Base-by-base conservation (phyloP, 192 early-diverging fungal genomes). In the Mortierella antarctica region DNA sequence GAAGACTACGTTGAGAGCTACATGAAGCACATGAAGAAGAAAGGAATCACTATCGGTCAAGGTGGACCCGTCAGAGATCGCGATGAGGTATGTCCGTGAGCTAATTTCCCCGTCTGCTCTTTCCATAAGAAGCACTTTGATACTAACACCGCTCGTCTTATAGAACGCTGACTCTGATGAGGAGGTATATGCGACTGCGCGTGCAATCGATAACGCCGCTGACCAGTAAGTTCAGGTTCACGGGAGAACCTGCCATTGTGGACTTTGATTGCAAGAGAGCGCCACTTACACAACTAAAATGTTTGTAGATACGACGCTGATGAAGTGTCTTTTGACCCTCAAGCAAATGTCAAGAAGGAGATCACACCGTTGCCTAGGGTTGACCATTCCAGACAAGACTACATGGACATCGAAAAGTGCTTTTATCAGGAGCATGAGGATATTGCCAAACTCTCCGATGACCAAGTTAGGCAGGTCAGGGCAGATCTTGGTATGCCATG, bases 371-470 rank as follows among this genome's bases (percentile, higher is more conserved):
- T 96, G 1, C 57, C 87, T 20, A 71, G 86, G 15, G 57, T 93
- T 12, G 89, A 95, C 83, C 94, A 96, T 60, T 77, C 82, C 13
- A 70, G 57, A 0, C 92, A 94, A 23, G 56, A 90, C 8, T 96
- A 96, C 64, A 65, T 81, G 1, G 88, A 89, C 17, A 86, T 96
- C 72, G 91, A 91, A 80, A 95, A 95, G 73, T 84, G 88, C 67
- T 93, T 95, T 67, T 93, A 94, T 63, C 89, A 92, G 75, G 92
- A 95, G 57, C 94, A 96, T 65, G 63, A 82, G 5, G 93, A 96
- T 52, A 92, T 96, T 62, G 87, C 91, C 2, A 82, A 82, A 9
- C 74, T 96, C 18, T 64, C 83, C 4, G 85, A 84, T 0, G 92
- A 85, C 1, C 86, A 89, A 31, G 88, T 92, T 0, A 46, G 46